Evolutionary conservation across 139 green algal species (phyloP).

Genomic region (Trebouxia sp.): DNA sequence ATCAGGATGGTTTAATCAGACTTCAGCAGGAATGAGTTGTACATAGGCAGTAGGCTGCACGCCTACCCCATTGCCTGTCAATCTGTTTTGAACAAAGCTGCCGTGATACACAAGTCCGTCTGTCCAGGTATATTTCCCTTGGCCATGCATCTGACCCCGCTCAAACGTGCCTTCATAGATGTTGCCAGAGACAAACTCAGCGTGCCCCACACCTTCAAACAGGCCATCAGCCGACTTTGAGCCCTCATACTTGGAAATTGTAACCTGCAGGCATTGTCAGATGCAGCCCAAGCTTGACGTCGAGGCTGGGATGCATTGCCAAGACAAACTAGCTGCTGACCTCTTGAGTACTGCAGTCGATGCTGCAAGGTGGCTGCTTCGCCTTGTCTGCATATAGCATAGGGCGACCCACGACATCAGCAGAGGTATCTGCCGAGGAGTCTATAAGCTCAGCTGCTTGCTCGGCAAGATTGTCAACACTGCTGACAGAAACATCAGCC

Average conservation of each 20-base stretch:
- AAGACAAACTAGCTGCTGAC: neutral
- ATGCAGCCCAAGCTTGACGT: neutral
- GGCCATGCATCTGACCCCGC: conserved; percentile 16
- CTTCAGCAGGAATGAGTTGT: neutral
- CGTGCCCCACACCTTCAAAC: neutral
- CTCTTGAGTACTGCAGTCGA: neutral
- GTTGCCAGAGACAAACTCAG: conserved; percentile 7
- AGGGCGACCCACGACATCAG: no score
- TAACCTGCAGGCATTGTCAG: neutral
- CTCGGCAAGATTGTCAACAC: no score
- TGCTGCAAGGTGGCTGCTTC: neutral
- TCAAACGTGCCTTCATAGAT: neutral
- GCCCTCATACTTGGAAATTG: conserved; percentile 14
- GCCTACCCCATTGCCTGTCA: conserved; percentile 56
- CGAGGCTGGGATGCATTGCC: neutral
- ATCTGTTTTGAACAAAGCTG: conserved; percentile 45
- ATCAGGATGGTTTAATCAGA: neutral
- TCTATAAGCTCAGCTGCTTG: no score
- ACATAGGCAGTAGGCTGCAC: neutral
- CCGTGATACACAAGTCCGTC: conserved; percentile 59
- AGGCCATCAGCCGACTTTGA: neutral
- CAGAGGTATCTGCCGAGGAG: no score
- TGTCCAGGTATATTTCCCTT: conserved; percentile 1
- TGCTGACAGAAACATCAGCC: no score
- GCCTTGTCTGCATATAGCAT: neutral